phyloP scores from a whole-genome alignment of 2,329 filamentous ascomycete genomes.

The Exophiala alcalophila region DNA sequence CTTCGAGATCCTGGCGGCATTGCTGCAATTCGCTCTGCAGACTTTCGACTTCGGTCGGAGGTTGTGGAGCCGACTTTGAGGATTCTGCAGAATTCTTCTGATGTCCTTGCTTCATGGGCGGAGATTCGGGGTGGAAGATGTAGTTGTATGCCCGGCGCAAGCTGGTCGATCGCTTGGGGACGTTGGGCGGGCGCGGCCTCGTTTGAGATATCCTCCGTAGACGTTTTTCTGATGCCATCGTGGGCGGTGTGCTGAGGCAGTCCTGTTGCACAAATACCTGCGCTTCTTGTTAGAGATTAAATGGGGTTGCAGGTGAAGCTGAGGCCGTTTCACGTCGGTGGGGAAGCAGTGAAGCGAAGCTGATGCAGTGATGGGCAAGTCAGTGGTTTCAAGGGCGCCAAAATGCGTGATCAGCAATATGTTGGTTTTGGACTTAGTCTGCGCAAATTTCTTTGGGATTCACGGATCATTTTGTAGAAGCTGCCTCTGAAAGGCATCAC shows the following conservation, averaged over 20 bases:
- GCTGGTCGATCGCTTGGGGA: slow-evolving; percentile 23
- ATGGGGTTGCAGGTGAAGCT: slow-evolving; percentile 14
- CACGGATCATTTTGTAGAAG: slow-evolving; percentile 3
- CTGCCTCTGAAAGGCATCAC: slow-evolving; percentile 6
- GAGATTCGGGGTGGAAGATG: slow-evolving; percentile 21
- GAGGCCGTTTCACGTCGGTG: slow-evolving; percentile 17
- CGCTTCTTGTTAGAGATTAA: slow-evolving; percentile 2
- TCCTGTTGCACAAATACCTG: slow-evolving; percentile 8
- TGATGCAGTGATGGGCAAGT: slow-evolving; percentile 1
- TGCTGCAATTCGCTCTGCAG: slow-evolving; percentile 24
- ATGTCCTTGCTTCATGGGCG: slow-evolving; percentile 1
- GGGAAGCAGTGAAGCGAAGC: slow-evolving; percentile 13
- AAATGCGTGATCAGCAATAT: slow-evolving; percentile 5
- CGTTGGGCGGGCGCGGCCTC: slow-evolving; percentile 13
- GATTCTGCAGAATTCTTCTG: slow-evolving; percentile 11
- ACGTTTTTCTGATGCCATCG: slow-evolving; percentile 25
- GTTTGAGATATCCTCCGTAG: slow-evolving; percentile 23
- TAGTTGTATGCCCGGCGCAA: slow-evolving; percentile 25
- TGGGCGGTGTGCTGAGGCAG: background rate
- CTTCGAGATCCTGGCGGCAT: slow-evolving; percentile 24
- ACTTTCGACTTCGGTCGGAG: slow-evolving; percentile 9
- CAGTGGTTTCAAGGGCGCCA: background rate
- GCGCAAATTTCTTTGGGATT: background rate
- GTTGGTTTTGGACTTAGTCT: no score
- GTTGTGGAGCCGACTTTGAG: slow-evolving; percentile 4